Evolutionary conservation across 2,329 filamentous ascomycete genomes (phyloP).

Genomic region (Reticulascus tulasneorum): DNA sequence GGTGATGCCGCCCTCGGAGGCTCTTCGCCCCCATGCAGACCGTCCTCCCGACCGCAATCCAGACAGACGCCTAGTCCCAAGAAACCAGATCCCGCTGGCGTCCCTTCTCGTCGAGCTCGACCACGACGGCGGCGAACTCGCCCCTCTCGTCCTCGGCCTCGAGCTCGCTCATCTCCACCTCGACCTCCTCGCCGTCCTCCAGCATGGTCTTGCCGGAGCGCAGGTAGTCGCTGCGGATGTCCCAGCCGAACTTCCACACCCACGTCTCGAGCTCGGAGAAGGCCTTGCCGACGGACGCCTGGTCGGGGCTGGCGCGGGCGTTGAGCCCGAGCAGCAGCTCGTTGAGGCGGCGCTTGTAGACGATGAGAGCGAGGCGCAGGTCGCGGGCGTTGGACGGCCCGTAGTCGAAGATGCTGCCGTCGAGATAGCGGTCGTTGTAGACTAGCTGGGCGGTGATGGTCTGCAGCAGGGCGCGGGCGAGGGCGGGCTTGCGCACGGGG

Average conservation of each 20-base stretch:
- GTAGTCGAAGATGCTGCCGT: conserved; percentile 38
- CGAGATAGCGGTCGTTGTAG: conserved; percentile 47
- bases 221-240: conserved; percentile 47
- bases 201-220: conserved; percentile 45
- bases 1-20: too few relatives aligned
- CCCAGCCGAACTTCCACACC: conserved; percentile 49
- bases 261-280: conserved; percentile 47
- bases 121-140: conserved; percentile 50
- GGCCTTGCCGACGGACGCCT: conserved; percentile 40
- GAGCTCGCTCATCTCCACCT: conserved; percentile 44
- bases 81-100: conserved; percentile 48
- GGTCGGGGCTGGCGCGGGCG: conserved; percentile 29
- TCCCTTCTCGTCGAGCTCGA: conserved; percentile 50
- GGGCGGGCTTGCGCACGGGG: conserved; percentile 33
- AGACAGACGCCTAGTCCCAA: conserved; percentile 29
- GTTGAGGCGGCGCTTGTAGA: conserved; percentile 52
- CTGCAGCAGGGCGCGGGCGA: conserved; percentile 44
- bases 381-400: conserved; percentile 24
- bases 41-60: conserved; percentile 3
- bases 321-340: conserved; percentile 38
- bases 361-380: conserved; percentile 44
- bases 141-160: conserved; percentile 52
- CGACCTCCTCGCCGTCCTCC: conserved; percentile 49
- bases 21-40: too few relatives aligned
- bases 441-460: conserved; percentile 52